Evolutionary conservation across 768 basidiomycete genomes (phyloP).

Genomic region (Butyriboletus loyo): DNA sequence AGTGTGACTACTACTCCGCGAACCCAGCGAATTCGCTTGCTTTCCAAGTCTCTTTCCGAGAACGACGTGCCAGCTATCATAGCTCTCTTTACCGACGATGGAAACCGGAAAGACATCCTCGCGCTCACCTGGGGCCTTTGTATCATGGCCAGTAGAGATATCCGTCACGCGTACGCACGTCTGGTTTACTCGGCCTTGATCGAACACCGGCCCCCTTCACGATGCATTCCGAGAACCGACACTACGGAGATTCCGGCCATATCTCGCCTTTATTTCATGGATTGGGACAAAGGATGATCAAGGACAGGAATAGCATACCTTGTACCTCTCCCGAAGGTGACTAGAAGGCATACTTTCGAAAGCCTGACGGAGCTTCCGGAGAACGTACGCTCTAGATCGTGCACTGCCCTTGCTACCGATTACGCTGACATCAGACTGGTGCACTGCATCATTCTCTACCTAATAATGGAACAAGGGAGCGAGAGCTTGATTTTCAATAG

Average conservation of each 20-base stretch:
- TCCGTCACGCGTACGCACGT: slow-evolving; percentile 32
- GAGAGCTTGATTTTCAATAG: slow-evolving; percentile 43
- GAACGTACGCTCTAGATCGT: slow-evolving; percentile 17
- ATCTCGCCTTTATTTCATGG: no score
- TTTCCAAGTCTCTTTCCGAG: neutral
- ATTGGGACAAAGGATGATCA: no score
- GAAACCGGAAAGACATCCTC: slow-evolving; percentile 45
- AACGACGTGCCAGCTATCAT: slow-evolving; percentile 19
- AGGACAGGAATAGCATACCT: no score
- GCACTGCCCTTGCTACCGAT: neutral
- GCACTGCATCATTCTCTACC: neutral
- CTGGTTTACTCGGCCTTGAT: no score
- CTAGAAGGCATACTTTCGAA: slow-evolving; percentile 66
- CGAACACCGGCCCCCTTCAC: no score
- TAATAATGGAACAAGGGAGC: slow-evolving; percentile 43
- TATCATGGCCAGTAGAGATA: slow-evolving; percentile 36
- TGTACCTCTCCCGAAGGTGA: slow-evolving; percentile 24
- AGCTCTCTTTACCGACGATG: slow-evolving; percentile 31
- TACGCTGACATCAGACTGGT: neutral
- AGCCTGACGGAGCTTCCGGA: slow-evolving; percentile 48
- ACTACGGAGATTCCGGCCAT: no score
- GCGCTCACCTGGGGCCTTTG: slow-evolving; percentile 49
- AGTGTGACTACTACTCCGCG: no score
- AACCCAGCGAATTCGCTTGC: neutral
- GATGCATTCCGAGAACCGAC: no score